phyloP scores from a whole-genome alignment of 352 stramenopile genomes.

The Phytophthora multivora region DNA sequence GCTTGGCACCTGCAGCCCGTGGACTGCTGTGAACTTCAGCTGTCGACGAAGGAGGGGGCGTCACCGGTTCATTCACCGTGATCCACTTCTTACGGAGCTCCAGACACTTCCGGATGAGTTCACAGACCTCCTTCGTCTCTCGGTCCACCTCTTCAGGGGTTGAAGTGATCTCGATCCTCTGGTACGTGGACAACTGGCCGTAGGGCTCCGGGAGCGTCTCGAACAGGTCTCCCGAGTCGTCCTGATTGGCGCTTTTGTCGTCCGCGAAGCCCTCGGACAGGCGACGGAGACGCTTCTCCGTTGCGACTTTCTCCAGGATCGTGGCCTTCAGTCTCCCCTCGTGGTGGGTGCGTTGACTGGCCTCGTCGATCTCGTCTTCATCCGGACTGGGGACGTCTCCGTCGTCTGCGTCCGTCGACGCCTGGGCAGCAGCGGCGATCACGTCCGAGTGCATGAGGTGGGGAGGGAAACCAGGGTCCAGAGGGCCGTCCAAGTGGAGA shows the following conservation, averaged over 20 bases:
- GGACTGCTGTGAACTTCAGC: conserved; percentile 40
- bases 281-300: conserved; percentile 67
- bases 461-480: conserved; percentile 14
- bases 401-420: conserved; percentile 20
- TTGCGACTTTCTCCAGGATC: conserved; percentile 78
- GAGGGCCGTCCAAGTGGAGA: conserved; percentile 13
- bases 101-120: conserved; percentile 82
- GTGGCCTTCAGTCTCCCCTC: conserved; percentile 74
- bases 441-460: conserved; percentile 37
- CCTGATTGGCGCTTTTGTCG: conserved; percentile 25
- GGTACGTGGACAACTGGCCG: conserved; percentile 64
- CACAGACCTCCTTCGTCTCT: conserved; percentile 80
- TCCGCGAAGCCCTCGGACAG: conserved; percentile 49
- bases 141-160: conserved; percentile 66
- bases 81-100: conserved; percentile 77
- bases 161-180: conserved; percentile 81
- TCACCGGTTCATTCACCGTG: conserved; percentile 42
- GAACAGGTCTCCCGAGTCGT: conserved; percentile 60
- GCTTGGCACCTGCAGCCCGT: conserved; percentile 29
- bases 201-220: conserved; percentile 84
- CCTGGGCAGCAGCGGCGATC: conserved; percentile 26
- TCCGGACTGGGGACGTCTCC: conserved; percentile 40
- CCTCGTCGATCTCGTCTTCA: conserved; percentile 34
- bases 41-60: conserved; percentile 10
- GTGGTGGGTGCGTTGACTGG: conserved; percentile 44